phyloP scores from a whole-genome alignment of 148 eudicot species.

The Rhododendron vialii region DNA sequence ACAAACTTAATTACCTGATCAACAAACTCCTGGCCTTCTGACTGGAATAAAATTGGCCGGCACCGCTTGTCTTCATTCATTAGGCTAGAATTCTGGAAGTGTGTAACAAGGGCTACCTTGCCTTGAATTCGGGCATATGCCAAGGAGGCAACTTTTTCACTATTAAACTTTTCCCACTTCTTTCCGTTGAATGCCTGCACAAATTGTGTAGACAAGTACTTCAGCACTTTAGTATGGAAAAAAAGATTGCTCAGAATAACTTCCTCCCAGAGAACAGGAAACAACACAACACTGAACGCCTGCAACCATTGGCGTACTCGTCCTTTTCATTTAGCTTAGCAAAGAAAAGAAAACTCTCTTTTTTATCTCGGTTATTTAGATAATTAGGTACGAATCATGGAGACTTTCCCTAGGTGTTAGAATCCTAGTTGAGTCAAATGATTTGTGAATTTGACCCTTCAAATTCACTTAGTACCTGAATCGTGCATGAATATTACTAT shows the following conservation, averaged over 20 bases:
- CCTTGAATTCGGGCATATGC: conserved; percentile 63
- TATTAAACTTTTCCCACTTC: conserved; percentile 61
- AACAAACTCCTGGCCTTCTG: conserved; percentile 41
- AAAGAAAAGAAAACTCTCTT: background rate
- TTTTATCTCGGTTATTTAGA: background rate
- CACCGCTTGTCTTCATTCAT: conserved; percentile 62
- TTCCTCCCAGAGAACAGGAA: background rate
- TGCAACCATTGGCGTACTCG: background rate
- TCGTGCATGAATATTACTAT: background rate
- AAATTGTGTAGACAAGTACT: conserved; percentile 6
- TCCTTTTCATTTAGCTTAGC: background rate
- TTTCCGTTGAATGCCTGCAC: conserved; percentile 51
- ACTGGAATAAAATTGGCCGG: conserved; percentile 50
- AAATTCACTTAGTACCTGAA: background rate
- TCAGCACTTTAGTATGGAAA: background rate
- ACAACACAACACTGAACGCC: background rate
- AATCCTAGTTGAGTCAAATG: background rate
- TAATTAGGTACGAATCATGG: background rate
- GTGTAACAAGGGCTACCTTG: conserved; percentile 44
- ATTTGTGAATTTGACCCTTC: background rate
- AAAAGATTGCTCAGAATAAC: background rate
- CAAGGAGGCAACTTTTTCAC: conserved; percentile 59
- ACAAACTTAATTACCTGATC: conserved; percentile 32
- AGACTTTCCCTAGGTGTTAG: background rate
- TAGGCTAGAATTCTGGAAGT: conserved; percentile 57